phyloP scores from a whole-genome alignment of 2,329 filamentous ascomycete species.

The Curvularia lunata region DNA sequence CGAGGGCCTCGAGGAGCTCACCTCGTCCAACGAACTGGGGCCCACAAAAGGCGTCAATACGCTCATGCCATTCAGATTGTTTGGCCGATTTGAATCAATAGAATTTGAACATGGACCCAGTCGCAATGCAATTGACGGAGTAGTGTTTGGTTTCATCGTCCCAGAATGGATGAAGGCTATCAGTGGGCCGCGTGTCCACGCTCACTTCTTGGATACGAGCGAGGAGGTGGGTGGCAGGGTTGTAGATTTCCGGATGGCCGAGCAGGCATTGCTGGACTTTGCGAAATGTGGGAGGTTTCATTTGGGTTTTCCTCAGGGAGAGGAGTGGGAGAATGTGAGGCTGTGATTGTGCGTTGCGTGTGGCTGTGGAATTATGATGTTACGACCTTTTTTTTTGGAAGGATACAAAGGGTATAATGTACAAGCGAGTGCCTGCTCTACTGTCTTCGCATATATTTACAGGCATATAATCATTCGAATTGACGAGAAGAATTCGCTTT shows the following conservation, averaged over 20 bases:
- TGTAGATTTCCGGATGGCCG: slow-evolving; percentile 47
- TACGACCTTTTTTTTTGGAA: not conserved
- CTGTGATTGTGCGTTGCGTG: not conserved
- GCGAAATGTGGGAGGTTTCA: slow-evolving; percentile 53
- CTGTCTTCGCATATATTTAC: too few species aligned
- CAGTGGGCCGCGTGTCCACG: slow-evolving; percentile 50
- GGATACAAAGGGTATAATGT: not conserved
- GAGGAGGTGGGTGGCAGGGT: slow-evolving; percentile 47
- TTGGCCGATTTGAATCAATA: slow-evolving; percentile 46
- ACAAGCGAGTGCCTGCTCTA: not conserved
- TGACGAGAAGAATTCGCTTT: too few species aligned
- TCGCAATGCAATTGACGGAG: slow-evolving; percentile 44
- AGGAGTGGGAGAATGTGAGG: slow-evolving; percentile 49
- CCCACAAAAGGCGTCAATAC: slow-evolving; percentile 46
- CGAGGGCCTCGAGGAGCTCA: slow-evolving; percentile 26
- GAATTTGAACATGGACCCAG: slow-evolving; percentile 28
- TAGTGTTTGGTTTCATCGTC: slow-evolving; percentile 50
- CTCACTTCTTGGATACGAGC: slow-evolving; percentile 41
- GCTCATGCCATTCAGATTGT: slow-evolving; percentile 49
- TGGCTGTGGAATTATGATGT: not conserved
- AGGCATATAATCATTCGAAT: too few species aligned
- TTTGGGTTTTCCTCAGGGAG: slow-evolving; percentile 52
- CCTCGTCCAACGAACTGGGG: slow-evolving; percentile 24
- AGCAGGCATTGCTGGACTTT: slow-evolving; percentile 46
- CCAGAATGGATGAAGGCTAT: slow-evolving; percentile 51